A percentile compares a stretch with the other conserved stretches of the same genome.
Conservation (phyloP, 2,329 filamentous ascomycete genomes). For the Helotiales sp. region DNA sequence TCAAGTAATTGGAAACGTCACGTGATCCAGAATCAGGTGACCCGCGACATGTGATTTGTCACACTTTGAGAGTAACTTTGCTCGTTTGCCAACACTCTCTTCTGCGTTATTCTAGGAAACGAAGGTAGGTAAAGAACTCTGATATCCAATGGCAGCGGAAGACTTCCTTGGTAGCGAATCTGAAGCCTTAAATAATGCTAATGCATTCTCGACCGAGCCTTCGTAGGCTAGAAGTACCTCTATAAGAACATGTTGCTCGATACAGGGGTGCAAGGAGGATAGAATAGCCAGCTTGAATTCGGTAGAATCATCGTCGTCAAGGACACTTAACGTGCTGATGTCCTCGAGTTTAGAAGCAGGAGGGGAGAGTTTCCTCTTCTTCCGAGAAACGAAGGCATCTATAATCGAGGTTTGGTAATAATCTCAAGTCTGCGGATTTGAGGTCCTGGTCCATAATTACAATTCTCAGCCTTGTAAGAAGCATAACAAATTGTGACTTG, state of each 20-base stretch:
- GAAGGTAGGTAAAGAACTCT: conserved; percentile 63
- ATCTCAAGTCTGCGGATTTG: not conserved
- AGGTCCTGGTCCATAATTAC: not conserved
- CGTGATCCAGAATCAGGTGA: too few relatives aligned
- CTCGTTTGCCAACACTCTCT: conserved; percentile 40
- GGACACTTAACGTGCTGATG: conserved; percentile 27
- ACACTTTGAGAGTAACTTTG: conserved; percentile 60
- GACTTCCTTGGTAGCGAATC: conserved; percentile 19
- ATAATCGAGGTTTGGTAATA: conserved; percentile 39
- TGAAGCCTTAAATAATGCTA: conserved; percentile 49
- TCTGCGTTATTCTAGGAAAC: conserved; percentile 3
- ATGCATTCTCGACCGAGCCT: conserved; percentile 70
- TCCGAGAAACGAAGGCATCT: conserved; percentile 57
- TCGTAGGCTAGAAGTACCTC: conserved; percentile 77
- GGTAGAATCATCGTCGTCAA: conserved; percentile 69
- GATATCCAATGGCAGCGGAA: conserved; percentile 47
- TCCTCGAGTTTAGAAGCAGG: conserved; percentile 12
- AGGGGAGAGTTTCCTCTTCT: conserved; percentile 49
- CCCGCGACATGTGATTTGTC: too few relatives aligned
- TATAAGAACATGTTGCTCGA: conserved; percentile 67
- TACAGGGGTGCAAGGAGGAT: conserved; percentile 69
- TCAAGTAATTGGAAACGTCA: too few relatives aligned
- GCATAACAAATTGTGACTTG: not conserved
- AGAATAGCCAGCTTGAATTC: conserved; percentile 87
- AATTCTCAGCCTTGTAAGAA: not conserved